Base-by-base conservation (phyloP, 2,329 filamentous ascomycete genomes). In the Curvularia eragrostidis region DNA sequence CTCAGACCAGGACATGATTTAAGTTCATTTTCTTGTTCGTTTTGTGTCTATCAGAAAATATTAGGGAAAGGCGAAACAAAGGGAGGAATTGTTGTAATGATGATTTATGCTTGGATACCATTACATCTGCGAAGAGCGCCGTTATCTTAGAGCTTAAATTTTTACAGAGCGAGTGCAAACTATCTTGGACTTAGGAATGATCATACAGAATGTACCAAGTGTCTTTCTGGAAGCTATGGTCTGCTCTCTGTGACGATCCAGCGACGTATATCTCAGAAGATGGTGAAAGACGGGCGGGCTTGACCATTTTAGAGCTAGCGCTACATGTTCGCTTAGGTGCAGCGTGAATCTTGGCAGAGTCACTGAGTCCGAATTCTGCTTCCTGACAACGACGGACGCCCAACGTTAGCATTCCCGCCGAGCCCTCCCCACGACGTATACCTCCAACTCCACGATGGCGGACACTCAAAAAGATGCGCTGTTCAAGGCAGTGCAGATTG, bases 401-500 rank as follows among this genome's bases (percentile, higher is more conserved):
- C 61, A 69, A 54, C 55, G 54, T 49, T 47, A 61, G 47, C 52
- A 62, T 59, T 61, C 64, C 39, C 59, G 54, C 64, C 59, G 47
- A 47, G 49, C 54, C 52, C 54, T 47, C 48, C 44, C 47, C 59
- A 54, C 61, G 43, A 58, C 34, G 28, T 46, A 48, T 48, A 28
- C 36, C 57, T 54, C 66, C 59, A 52, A 63, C 46, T 57, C 54
- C 56, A 75, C 55, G 49, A 78, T 78, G 75, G 74, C 75, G 62
- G 75, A 76, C 56, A 52, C 61, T 50, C 63, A 67, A 43, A 76
- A 76, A 62, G 75, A 77, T 56, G 67, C 66, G 59, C 87, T 91
- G 78, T 85, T 96, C 80, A 90, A 89, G 84, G 86, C 91, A 80
- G 91, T 97, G 73, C 92, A 96, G 84, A 89, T 98, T 76, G 93